Conservation (phyloP, 805 yeast genomes). For the Clavispora fructus region DNA sequence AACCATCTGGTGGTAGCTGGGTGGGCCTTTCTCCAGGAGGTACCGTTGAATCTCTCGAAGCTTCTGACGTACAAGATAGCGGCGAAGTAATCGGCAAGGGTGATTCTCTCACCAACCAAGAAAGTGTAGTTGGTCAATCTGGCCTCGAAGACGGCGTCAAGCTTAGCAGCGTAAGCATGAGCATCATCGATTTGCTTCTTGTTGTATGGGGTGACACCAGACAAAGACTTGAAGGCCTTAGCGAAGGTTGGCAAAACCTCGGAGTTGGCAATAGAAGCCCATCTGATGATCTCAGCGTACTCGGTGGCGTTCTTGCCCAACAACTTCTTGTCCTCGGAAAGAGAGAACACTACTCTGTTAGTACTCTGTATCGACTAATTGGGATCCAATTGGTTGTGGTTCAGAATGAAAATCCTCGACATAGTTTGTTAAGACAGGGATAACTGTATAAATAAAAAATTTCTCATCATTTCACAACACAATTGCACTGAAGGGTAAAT, state of each 20-base stretch:
- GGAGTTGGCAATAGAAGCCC: constrained; percentile 72
- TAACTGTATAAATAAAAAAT: constrained; percentile 57
- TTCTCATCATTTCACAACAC: constrained; percentile 47
- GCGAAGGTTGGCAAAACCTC: constrained; percentile 51
- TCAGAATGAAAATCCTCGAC: constrained; percentile 66
- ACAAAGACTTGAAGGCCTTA: constrained; percentile 51
- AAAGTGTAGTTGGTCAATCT: constrained; percentile 58
- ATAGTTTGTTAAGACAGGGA: constrained; percentile 79
- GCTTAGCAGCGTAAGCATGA: constrained; percentile 26
- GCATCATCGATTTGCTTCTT: constrained; percentile 58
- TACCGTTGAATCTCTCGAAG: constrained; percentile 55
- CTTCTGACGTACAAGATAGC: constrained; percentile 50
- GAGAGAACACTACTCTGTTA: constrained; percentile 37
- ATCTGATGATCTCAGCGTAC: constrained; percentile 62
- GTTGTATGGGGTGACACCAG: constrained; percentile 71
- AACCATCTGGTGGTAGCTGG: constrained; percentile 71
- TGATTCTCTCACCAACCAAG: constrained; percentile 59
- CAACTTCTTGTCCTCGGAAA: constrained; percentile 37
- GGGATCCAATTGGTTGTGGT: constrained; percentile 6
- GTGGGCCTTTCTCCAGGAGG: constrained; percentile 56
- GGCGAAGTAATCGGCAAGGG: constrained; percentile 61
- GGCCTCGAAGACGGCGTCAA: constrained; percentile 45
- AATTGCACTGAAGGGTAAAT: neutral
- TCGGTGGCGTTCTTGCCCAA: constrained; percentile 64
- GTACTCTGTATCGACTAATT: constrained; percentile 9